Evolutionary conservation across 2,329 filamentous ascomycete genomes (phyloP).

Genomic region (Alternaria ventricosa): DNA sequence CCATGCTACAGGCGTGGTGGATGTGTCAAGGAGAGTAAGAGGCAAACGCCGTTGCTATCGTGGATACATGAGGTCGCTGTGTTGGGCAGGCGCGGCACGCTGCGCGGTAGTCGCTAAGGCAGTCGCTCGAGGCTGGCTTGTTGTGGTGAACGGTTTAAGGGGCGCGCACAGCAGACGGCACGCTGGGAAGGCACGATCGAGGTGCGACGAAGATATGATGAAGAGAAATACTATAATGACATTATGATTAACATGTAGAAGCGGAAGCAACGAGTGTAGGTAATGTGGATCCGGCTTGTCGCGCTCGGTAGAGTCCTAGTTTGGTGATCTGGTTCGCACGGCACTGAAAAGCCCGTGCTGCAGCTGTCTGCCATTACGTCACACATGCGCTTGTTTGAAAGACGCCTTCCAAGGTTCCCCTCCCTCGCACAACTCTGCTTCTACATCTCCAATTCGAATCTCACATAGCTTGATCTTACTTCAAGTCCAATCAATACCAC

Average conservation of each 20-base stretch:
- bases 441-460: constrained; percentile 10
- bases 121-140: constrained; percentile 11
- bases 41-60: constrained; percentile 36
- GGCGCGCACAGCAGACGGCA: constrained; percentile 15
- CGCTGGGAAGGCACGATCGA: constrained; percentile 2
- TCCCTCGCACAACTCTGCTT: constrained; percentile 12
- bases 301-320: constrained; percentile 11
- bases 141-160: constrained; percentile 20
- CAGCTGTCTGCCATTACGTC: constrained; percentile 35
- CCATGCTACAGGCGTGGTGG: constrained; percentile 24
- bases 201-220: constrained; percentile 2
- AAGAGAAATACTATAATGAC: not conserved
- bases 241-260: constrained; percentile 7
- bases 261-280: constrained; percentile 3
- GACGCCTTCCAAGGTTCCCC: constrained; percentile 27
- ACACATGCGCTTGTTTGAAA: constrained; percentile 31
- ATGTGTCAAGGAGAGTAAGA: constrained; percentile 6
- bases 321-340: constrained; percentile 29
- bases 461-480: constrained; percentile 5
- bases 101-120: not conserved
- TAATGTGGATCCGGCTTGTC: not conserved
- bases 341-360: constrained; percentile 19
- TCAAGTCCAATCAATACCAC: constrained; percentile 10
- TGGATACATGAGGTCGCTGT: constrained; percentile 34
- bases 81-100: constrained; percentile 28